Evolutionary conservation across 106 monocot genomes (phyloP), one percentile per base, ranked within the genome.

Genomic region (Dendrobium chrysotoxum): DNA sequence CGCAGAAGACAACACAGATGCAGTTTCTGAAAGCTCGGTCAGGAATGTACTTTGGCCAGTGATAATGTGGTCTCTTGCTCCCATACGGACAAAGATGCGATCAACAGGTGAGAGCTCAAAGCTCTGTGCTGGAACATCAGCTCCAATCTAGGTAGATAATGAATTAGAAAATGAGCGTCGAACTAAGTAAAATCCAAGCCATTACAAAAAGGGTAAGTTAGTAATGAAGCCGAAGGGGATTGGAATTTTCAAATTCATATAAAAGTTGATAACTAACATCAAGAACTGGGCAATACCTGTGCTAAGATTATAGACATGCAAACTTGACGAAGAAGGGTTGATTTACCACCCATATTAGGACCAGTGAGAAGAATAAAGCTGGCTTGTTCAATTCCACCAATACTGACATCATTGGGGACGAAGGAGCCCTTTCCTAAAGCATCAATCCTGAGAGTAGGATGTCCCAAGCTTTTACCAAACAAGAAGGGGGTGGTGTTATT

Each of bases 271-370:
- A 15, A 35, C 31, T 7, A 35, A 30, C 1, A 30, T 35, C 11
- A 70, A 30, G 28, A 30, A 35, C 31, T 39, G 28, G 28, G 30
- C 39, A 3, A 47, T 80, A 88, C 95, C 95, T 95, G 95, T 18
- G 94, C 97, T 71, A 98, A 87, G 71, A 98, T 86, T n/a, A 92
- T 86, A 25, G 97, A 86, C 82, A 98, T 55, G 66, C 94, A 98
- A 79, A 98, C 86, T 89, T 98, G 97, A 53, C 94, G 92, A 78
- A 98, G 83, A 74, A 98, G 90, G 77, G 97, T 98, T 30, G 97
- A 98, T 89, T 98, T 98, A 39, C 97, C 97, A 78, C 97, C 97
- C 97, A 98, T 98, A 67, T 98, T 98, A 70, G 97, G 97, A 39
- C 97, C 97, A 28, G 97, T 98, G 54, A 98, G 88, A 79, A 98